Conservation (phyloP, 352 stramenopile species). For the Blastocystis sp. region DNA sequence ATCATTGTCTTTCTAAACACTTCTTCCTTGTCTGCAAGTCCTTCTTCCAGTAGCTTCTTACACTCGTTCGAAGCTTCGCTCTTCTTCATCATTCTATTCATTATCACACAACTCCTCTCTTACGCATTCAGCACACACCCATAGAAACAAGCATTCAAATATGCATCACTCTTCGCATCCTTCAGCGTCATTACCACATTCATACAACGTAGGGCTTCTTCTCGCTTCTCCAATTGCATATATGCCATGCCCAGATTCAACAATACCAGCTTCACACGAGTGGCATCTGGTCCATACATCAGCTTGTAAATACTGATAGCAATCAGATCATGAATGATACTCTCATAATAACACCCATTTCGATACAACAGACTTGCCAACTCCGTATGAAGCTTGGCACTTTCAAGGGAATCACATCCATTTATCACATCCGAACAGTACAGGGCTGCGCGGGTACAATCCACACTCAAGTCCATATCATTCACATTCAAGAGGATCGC, state of each 20-base stretch:
- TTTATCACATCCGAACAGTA: conserved; percentile 44
- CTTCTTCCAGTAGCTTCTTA: conserved; percentile 30
- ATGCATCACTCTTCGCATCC: conserved; percentile 9
- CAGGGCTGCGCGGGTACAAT: conserved; percentile 3
- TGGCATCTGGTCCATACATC: background rate
- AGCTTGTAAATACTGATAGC: background rate
- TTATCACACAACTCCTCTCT: background rate
- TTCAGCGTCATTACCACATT: background rate
- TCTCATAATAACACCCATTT: background rate
- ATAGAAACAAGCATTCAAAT: conserved; percentile 50
- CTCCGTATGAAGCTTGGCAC: conserved; percentile 29
- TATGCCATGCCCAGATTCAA: conserved; percentile 52
- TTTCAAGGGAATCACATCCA: conserved; percentile 36
- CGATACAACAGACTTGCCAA: conserved; percentile 23
- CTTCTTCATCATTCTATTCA: conserved; percentile 48
- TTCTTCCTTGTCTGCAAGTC: background rate
- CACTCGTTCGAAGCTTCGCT: background rate
- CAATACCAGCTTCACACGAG: background rate
- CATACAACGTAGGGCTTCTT: conserved; percentile 15
- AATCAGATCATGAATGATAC: conserved; percentile 38
- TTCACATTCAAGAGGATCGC: conserved; percentile 9
- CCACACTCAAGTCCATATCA: background rate
- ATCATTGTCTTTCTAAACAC: conserved; percentile 51
- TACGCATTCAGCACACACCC: conserved; percentile 44
- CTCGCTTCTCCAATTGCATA: background rate